Conservation (phyloP, 225 moss, liverwort and hornwort species). For the Pleurozium schreberi region DNA sequence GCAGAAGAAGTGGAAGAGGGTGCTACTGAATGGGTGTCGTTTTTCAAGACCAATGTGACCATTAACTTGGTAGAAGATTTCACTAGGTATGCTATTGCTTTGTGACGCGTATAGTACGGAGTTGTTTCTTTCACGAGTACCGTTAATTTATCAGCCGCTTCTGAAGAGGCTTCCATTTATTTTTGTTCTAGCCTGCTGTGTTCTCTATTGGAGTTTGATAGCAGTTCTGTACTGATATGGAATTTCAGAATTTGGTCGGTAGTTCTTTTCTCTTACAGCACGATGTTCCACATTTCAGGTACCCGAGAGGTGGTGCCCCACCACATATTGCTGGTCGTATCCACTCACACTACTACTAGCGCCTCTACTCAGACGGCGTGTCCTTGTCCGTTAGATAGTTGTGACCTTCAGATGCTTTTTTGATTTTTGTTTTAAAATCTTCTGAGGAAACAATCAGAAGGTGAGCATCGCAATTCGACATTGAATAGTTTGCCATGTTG, state of each 20-base stretch:
- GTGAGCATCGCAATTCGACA: neutral
- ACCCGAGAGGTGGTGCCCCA: constrained; percentile 60
- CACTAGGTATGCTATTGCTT: constrained; percentile 36
- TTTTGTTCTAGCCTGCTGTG: neutral
- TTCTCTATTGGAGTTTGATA: neutral
- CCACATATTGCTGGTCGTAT: constrained; percentile 54
- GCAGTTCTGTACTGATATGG: neutral
- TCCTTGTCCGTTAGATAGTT: neutral
- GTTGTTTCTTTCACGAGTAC: neutral
- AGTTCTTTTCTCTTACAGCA: neutral
- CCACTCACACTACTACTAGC: constrained; percentile 1
- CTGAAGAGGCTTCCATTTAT: neutral
- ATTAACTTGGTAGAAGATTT: constrained; percentile 90
- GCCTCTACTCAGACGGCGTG: neutral
- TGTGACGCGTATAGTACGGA: neutral
- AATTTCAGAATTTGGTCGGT: neutral
- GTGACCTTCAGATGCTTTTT: neutral
- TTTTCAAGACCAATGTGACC: constrained; percentile 82
- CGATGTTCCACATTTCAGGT: constrained; percentile 28
- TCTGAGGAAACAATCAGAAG: neutral
- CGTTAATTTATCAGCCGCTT: neutral
- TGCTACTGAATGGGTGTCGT: constrained; percentile 57
- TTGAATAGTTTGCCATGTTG: neutral
- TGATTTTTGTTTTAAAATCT: neutral
- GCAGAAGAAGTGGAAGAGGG: constrained; percentile 32